These are phyloP conservation scores for Rhododendron kiyosumense DNA, from an alignment of 148 eudicot genomes.

Conservation along the genomic window DNA sequence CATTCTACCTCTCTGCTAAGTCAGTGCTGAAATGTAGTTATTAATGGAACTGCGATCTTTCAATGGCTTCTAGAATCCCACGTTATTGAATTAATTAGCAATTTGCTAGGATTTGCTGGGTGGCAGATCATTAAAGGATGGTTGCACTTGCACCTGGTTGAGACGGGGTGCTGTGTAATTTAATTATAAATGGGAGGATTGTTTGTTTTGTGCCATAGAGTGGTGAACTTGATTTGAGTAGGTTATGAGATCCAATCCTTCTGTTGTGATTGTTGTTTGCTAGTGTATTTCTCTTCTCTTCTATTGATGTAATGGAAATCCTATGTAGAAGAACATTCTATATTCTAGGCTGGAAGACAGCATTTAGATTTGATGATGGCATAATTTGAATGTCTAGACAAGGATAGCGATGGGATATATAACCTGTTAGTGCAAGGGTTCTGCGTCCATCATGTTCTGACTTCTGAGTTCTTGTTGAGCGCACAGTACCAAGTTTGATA, in stretches of 20 bases:
- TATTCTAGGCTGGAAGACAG: background rate
- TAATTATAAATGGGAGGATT: background rate
- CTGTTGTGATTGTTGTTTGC: background rate
- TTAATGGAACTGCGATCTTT: background rate
- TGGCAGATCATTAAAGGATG: background rate
- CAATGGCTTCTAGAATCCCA: background rate
- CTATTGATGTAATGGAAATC: background rate
- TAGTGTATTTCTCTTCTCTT: too few relatives aligned
- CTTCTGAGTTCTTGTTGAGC: background rate
- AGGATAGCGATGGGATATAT: background rate
- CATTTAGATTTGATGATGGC: background rate
- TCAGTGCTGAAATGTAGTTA: background rate
- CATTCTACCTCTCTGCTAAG: background rate
- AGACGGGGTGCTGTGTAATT: background rate
- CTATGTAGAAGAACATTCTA: background rate
- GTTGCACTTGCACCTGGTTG: background rate
- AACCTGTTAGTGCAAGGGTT: background rate
- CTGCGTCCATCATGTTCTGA: background rate
- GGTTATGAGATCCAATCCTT: background rate
- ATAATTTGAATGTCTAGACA: slow-evolving; percentile 4
- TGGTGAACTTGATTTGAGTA: background rate
- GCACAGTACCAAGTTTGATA: background rate
- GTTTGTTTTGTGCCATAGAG: background rate
- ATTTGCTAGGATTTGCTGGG: background rate
- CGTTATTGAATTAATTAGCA: background rate